Conservation (phyloP, 352 stramenopile genomes). For the Stephanocyclus meneghinianus region DNA sequence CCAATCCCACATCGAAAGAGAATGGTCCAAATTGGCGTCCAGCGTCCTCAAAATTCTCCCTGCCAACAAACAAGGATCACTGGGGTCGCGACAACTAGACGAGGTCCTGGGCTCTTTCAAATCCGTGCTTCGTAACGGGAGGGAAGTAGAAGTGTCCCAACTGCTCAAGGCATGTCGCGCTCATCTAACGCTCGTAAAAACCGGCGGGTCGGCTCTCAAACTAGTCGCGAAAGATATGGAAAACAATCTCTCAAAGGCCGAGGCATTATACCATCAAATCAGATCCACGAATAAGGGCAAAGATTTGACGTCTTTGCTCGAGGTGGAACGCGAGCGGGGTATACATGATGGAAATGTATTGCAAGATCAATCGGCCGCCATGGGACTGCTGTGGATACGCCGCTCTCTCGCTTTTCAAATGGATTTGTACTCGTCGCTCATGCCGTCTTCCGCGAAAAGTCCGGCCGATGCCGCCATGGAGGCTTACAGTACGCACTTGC, state of each 20-base stretch:
- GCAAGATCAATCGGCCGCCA: constrained; percentile 52
- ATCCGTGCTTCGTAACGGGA: constrained; percentile 5
- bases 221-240: constrained; percentile 57
- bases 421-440: constrained; percentile 48
- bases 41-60: constrained; percentile 14
- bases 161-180: constrained; percentile 32
- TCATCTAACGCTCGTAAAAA: constrained; percentile 38
- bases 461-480: constrained; percentile 36
- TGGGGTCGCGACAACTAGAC: constrained; percentile 22
- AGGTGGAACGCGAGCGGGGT: constrained; percentile 38
- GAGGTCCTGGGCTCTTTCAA: constrained; percentile 27
- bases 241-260: constrained; percentile 55
- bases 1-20: constrained; percentile 4
- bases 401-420: constrained; percentile 57
- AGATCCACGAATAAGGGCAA: constrained; percentile 16
- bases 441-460: constrained; percentile 24
- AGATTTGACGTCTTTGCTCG: constrained; percentile 35
- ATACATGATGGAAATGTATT: constrained; percentile 47
- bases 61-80: not conserved
- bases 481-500: constrained; percentile 40
- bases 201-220: constrained; percentile 20
- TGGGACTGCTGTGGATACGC: constrained; percentile 66
- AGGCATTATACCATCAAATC: constrained; percentile 27
- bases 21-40: constrained; percentile 20
- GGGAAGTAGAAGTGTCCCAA: constrained; percentile 21